These are phyloP conservation scores for Acanthamoeba castellanii DNA, from an alignment of 208 protist species.

Conservation along the genomic window DNA sequence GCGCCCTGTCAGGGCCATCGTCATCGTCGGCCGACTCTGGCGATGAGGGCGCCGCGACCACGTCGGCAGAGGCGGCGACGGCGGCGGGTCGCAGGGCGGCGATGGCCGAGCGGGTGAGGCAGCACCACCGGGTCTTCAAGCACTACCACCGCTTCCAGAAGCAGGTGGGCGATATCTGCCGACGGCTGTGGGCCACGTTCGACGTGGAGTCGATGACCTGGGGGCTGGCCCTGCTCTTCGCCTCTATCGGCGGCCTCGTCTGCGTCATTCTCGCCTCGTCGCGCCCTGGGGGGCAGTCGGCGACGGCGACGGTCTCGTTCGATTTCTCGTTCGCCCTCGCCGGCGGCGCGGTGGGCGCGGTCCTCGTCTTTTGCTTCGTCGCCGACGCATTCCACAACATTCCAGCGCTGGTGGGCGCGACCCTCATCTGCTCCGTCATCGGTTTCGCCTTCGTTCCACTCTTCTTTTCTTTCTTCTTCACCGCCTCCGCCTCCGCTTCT, in stretches of 20 bases:
- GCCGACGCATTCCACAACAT: neutral
- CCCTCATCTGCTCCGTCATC: neutral
- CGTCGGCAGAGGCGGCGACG: neutral
- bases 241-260: neutral
- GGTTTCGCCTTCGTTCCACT: neutral
- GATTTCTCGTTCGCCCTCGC: neutral
- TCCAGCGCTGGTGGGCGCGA: neutral
- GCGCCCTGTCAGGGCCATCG: no score
- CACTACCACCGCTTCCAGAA: conserved; percentile 12
- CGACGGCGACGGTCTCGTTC: neutral
- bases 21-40: no score
- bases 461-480: neutral
- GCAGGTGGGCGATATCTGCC: conserved; percentile 78
- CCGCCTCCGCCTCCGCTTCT: neutral
- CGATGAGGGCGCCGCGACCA: no score
- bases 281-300: neutral
- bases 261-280: neutral
- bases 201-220: conserved; percentile 74
- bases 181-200: conserved; percentile 81
- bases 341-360: neutral
- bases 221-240: conserved; percentile 51
- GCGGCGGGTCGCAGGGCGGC: no score
- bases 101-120: neutral
- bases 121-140: conserved; percentile 14
- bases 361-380: neutral